Evolutionary conservation across 768 basidiomycete genomes (phyloP).

Genomic region (Rhodosporidiobolus sp.): DNA sequence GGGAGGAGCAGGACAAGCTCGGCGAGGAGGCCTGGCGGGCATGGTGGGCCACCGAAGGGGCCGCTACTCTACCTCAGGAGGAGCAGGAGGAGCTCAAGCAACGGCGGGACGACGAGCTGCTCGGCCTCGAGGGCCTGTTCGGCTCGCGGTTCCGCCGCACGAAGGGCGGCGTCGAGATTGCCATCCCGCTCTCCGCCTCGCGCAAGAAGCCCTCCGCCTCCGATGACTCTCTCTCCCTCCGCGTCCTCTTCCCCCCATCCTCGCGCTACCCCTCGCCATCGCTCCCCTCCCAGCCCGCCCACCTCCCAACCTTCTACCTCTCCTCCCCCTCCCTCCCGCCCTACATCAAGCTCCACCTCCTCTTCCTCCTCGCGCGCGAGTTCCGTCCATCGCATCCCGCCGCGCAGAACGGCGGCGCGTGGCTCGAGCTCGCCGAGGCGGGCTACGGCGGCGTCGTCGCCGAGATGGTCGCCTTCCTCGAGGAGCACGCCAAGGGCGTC

Average conservation of each 20-base stretch:
- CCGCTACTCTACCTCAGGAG: slow-evolving; percentile 20
- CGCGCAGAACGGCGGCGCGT: slow-evolving; percentile 46
- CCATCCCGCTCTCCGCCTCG: slow-evolving; percentile 30
- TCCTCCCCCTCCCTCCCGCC: slow-evolving; percentile 66
- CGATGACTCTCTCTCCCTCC: slow-evolving; percentile 57
- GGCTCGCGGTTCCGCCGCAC: slow-evolving; percentile 48
- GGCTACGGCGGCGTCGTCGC: slow-evolving; percentile 70
- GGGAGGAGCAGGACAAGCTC: slow-evolving; percentile 8
- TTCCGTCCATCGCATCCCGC: slow-evolving; percentile 52
- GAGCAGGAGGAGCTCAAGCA: slow-evolving; percentile 43
- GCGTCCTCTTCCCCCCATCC: slow-evolving; percentile 57
- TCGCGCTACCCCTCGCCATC: slow-evolving; percentile 54
- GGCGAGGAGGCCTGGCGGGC: background rate
- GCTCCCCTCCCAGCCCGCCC: slow-evolving; percentile 45
- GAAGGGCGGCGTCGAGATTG: slow-evolving; percentile 43
- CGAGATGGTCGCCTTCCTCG: slow-evolving; percentile 61
- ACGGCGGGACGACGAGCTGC: slow-evolving; percentile 37
- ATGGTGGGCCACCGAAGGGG: background rate
- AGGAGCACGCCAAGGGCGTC: slow-evolving; percentile 58
- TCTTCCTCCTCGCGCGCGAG: slow-evolving; percentile 61
- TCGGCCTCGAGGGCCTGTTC: slow-evolving; percentile 40
- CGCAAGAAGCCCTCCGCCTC: slow-evolving; percentile 43
- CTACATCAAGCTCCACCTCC: slow-evolving; percentile 79
- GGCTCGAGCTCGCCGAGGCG: slow-evolving; percentile 57
- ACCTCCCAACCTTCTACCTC: slow-evolving; percentile 69